Evolutionary conservation across 345 rosid genomes (phyloP), one percentile per base, ranked within the genome.

Genomic region (Salix dunnii): DNA sequence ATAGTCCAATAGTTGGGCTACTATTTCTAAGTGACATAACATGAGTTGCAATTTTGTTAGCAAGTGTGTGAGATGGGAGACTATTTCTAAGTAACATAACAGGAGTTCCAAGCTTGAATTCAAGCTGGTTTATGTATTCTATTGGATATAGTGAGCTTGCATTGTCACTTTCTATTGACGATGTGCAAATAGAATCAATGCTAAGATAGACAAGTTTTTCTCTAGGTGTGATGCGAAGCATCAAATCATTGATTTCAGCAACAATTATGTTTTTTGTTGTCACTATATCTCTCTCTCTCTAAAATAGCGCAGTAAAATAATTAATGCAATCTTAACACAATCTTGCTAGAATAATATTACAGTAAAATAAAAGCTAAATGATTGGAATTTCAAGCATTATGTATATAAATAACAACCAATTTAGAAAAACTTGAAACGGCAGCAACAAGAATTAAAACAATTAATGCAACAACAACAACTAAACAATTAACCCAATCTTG

Each of bases 11-110:
- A 0, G 63, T n/a, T 33, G 48, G 71, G 42, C 71, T 49, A 5
- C 71, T n/a, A 27, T 77, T 77, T 13, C 55, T 64, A 5, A 77
- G 13, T 3, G 71, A 16, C 38, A 78, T 66, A 0, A 78, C 18
- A 0, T 35, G 81, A 2, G 35, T 43, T 1, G 73, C 36, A 16
- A 78, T n/a, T n/a, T n/a, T n/a, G n/a, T n/a, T n/a, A n/a, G n/a
- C n/a, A n/a, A n/a, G n/a, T n/a, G n/a, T n/a, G n/a, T n/a, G n/a
- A n/a, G n/a, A n/a, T n/a, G n/a, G n/a, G n/a, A n/a, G n/a, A 5
- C 71, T n/a, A 27, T 77, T 77, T 13, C 55, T 64, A 5, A 77
- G 13, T 3, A 77, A 16, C 38, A 78, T 66, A 0, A 78, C 18
- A 0, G 48, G 81, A 2, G 35, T 43, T 1, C 77, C 36, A 16